Evolutionary conservation across 345 rosid species (phyloP).

Genomic region (Brassica cretica): DNA sequence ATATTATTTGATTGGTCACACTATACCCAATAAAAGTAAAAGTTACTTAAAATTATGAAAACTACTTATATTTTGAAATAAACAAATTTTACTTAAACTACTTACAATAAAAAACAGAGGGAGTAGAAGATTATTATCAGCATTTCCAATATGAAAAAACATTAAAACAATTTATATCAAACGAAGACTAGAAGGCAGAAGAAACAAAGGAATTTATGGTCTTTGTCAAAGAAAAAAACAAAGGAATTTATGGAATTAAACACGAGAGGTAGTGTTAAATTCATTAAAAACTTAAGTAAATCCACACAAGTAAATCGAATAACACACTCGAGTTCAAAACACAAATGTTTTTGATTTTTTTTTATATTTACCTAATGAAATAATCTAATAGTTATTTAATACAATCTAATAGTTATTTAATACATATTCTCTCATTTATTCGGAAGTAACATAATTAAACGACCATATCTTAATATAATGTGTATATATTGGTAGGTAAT

Average conservation of each 20-base stretch:
- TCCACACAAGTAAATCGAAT: background rate
- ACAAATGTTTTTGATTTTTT: background rate
- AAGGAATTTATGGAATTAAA: background rate
- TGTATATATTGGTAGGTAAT: constrained; percentile 33
- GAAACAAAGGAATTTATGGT: background rate
- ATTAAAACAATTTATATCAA: background rate
- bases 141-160: background rate
- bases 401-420: no score
- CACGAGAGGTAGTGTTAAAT: background rate
- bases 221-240: no score
- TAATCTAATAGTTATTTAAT: background rate
- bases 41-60: no score
- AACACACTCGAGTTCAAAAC: background rate
- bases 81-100: no score
- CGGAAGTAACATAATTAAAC: background rate
- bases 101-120: no score
- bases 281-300: background rate
- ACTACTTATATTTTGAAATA: no score
- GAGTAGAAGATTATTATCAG: background rate
- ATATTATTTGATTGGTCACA: no score
- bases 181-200: background rate
- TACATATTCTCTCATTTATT: background rate
- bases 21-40: no score
- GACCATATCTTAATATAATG: background rate
- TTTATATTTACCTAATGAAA: background rate